Base-by-base conservation (phyloP, 495 filamentous ascomycete species). In the Sporormia fimetaria region DNA sequence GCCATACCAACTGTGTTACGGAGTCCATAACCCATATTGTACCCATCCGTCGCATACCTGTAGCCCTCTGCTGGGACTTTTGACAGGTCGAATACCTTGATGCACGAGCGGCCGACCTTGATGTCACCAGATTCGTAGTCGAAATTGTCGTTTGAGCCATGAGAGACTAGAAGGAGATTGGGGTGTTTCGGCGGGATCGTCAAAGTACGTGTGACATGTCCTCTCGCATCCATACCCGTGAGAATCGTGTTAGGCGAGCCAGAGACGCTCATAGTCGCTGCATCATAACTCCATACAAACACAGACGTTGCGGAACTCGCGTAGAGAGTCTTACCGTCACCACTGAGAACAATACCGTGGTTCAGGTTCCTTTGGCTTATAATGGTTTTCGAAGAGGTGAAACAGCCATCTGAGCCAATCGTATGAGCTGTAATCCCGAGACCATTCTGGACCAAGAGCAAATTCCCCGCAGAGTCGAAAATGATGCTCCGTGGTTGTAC, bases 291-390 rank as follows among this genome's bases (percentile, higher is more conserved):
- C 33, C 36, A 54, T 1, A 34, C 28, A 21, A 20, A 50, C 3
- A 54, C 51, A 1, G 36, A 17, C 6, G 44, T 46, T 17, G 47
- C 29, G 6, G 45, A 45, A 30, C 46, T 50, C 2, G 46, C 51
- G 24, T 54, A 54, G 18, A 54, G 28, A 1, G 46, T 50, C 41
- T 54, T 54, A 11, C 51, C 51, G 31, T 54, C 47, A 7, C 20
- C 1, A 27, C 35, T 50, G 9, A 54, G 21, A 8, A 28, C 30
- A 20, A 54, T 44, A 31, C 51, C 51, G 32, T 54, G 51, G 33
- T 54, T 54, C 6, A 54, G 42, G 23, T 47, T 49, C 20, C 22
- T 21, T 11, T 49, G 20, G 1, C 21, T 18, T 4, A 53, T 21
- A 9, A 53, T 14, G 6, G 33, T 40, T 34, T 49, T 53, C 1